Evolutionary conservation across 2,329 filamentous ascomycete species (phyloP).

Genomic region (Coniella lustricola): DNA sequence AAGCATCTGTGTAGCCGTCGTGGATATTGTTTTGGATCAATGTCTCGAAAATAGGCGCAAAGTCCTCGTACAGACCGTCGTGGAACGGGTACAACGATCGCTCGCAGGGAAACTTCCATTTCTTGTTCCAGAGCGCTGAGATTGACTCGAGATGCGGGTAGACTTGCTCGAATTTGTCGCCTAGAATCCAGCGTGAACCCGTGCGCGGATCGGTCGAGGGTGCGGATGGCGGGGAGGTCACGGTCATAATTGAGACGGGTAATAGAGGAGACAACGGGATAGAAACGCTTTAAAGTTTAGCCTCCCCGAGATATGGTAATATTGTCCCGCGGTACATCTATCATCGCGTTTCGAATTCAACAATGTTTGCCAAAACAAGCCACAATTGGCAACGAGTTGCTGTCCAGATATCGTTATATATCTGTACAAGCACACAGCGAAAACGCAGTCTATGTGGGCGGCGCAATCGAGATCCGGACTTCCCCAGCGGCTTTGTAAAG

Average conservation of each 20-base stretch:
- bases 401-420: not conserved
- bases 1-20: slow-evolving; percentile 58
- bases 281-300: too few relatives aligned
- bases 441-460: not conserved
- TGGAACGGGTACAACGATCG: slow-evolving; percentile 56
- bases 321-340: too few relatives aligned
- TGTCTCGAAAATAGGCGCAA: slow-evolving; percentile 58
- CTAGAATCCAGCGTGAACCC: slow-evolving; percentile 1
- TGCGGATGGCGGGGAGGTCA: not conserved
- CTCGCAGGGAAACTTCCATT: slow-evolving; percentile 62
- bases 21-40: slow-evolving; percentile 54
- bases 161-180: slow-evolving; percentile 4
- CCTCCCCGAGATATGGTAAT: too few relatives aligned
- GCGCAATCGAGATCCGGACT: not conserved
- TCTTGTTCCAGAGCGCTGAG: slow-evolving; percentile 63
- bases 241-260: not conserved
- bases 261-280: not conserved
- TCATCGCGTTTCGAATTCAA: too few relatives aligned
- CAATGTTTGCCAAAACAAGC: too few relatives aligned
- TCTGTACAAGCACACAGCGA: not conserved
- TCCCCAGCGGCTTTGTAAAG: not conserved
- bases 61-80: slow-evolving; percentile 61
- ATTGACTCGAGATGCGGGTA: slow-evolving; percentile 22
- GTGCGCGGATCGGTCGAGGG: not conserved
- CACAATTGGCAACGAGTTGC: too few relatives aligned